Conservation (phyloP, 176 grass and related monocot species). For the Triticum timopheevii region DNA sequence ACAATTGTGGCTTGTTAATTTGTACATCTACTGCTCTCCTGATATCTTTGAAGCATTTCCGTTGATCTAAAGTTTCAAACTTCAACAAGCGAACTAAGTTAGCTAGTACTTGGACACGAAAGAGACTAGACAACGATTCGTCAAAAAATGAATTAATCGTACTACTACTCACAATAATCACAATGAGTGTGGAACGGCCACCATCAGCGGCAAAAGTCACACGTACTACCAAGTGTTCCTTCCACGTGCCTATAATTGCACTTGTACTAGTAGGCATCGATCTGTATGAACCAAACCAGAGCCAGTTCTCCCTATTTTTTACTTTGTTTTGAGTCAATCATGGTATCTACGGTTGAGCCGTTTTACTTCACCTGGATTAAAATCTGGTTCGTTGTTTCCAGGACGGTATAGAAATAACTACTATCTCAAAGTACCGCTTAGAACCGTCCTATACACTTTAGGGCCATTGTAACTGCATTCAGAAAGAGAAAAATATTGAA, state of each 20-base stretch:
- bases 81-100: not conserved
- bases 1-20: not conserved
- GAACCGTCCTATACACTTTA: no score
- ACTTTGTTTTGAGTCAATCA: no score
- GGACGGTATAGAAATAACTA: no score
- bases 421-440: no score
- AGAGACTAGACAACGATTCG: no score
- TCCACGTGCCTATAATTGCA: not conserved
- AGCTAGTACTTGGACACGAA: no score
- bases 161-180: not conserved
- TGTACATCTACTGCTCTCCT: not conserved
- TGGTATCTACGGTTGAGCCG: no score
- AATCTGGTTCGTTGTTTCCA: no score
- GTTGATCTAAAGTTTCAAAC: not conserved
- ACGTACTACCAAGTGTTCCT: not conserved
- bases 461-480: no score
- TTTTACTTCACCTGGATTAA: no score
- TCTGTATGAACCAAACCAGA: not conserved
- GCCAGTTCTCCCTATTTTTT: not conserved
- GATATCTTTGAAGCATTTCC: not conserved
- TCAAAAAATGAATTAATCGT: not conserved
- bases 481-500: no score
- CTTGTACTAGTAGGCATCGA: no score
- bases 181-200: not conserved
- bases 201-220: not conserved